Evolutionary conservation across 805 yeast genomes (phyloP).

Genomic region (Nakazawaea ambrosiae): DNA sequence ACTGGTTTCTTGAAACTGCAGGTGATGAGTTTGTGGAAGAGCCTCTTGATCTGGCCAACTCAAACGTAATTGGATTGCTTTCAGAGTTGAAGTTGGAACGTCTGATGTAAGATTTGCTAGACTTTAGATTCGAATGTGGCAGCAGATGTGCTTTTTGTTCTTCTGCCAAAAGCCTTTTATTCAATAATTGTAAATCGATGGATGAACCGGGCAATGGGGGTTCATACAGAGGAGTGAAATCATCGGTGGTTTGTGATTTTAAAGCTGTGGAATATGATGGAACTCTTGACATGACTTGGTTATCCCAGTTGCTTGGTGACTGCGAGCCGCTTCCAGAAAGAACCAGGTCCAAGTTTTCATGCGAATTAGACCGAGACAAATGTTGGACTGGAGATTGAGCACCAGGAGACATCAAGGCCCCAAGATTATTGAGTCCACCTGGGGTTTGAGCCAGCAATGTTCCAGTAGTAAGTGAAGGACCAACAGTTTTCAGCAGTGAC

Average conservation of each 20-base stretch:
- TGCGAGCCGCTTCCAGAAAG: not conserved
- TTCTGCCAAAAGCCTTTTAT: constrained; percentile 19
- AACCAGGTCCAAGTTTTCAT: constrained; percentile 18
- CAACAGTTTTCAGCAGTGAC: constrained; percentile 15
- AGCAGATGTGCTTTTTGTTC: not conserved
- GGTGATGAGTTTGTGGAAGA: constrained; percentile 32
- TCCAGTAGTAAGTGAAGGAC: constrained; percentile 18
- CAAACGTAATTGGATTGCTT: constrained; percentile 15
- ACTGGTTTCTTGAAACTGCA: constrained; percentile 28
- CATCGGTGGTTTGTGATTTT: constrained; percentile 39
- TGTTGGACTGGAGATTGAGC: constrained; percentile 48
- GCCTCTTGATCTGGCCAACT: constrained; percentile 24
- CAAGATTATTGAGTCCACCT: constrained; percentile 9
- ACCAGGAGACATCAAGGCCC: constrained; percentile 30
- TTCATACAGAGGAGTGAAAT: constrained; percentile 67
- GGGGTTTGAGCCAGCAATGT: constrained; percentile 10
- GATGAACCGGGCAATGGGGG: constrained; percentile 40
- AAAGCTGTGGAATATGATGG: constrained; percentile 84
- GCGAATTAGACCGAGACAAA: constrained; percentile 54
- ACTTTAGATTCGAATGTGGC: not conserved
- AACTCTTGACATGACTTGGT: constrained; percentile 51
- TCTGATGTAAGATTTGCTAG: constrained; percentile 10
- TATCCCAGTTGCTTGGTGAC: constrained; percentile 29
- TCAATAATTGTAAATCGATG: constrained; percentile 23
- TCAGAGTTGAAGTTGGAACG: constrained; percentile 13